Conservation (phyloP, 2,329 filamentous ascomycete species). For the Ophiocordyceps camponoti-leonardi region DNA sequence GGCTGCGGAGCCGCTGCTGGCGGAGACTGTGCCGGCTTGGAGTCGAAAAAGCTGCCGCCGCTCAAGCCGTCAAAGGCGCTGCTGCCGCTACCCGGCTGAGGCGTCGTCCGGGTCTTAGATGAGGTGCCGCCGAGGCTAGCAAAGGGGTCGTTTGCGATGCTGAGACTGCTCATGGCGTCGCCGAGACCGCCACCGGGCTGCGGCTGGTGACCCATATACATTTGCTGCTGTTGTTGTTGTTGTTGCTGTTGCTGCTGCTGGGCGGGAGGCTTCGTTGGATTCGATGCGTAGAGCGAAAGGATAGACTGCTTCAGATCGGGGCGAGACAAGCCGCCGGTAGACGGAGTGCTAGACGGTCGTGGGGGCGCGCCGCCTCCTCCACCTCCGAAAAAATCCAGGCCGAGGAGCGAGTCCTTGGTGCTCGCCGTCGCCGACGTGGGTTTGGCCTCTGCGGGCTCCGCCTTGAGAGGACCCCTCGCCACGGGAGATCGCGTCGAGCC, state of each 20-base stretch:
- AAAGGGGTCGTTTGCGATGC: constrained; percentile 37
- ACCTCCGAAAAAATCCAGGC: constrained; percentile 80
- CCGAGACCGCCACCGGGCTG: constrained; percentile 46
- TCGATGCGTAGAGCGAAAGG: constrained; percentile 78
- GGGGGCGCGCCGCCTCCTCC: constrained; percentile 52
- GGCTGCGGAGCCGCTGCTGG: constrained; percentile 30
- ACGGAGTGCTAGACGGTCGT: constrained; percentile 65
- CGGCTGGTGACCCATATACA: constrained; percentile 31
- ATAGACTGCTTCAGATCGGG: constrained; percentile 97
- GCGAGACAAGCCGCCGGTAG: constrained; percentile 49
- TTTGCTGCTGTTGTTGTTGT: constrained; percentile 32
- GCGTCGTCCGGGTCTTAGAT: constrained; percentile 14
- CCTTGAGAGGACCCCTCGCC: constrained; percentile 39
- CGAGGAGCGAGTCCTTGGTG: constrained; percentile 77
- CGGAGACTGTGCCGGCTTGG: constrained; percentile 41
- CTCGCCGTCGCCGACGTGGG: constrained; percentile 27
- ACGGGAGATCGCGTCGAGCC: constrained; percentile 49
- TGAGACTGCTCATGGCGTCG: constrained; percentile 49
- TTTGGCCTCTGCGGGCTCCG: constrained; percentile 47
- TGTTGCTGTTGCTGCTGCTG: constrained; percentile 23
- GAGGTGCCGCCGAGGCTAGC: constrained; percentile 33
- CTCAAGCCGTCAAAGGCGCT: constrained; percentile 38
- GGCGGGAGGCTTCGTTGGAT: constrained; percentile 53
- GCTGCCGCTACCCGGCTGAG: constrained; percentile 17
- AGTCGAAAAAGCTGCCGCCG: constrained; percentile 73